Evolutionary conservation across 306 rosid genomes (phyloP).

Genomic region (Pyrus communis): DNA sequence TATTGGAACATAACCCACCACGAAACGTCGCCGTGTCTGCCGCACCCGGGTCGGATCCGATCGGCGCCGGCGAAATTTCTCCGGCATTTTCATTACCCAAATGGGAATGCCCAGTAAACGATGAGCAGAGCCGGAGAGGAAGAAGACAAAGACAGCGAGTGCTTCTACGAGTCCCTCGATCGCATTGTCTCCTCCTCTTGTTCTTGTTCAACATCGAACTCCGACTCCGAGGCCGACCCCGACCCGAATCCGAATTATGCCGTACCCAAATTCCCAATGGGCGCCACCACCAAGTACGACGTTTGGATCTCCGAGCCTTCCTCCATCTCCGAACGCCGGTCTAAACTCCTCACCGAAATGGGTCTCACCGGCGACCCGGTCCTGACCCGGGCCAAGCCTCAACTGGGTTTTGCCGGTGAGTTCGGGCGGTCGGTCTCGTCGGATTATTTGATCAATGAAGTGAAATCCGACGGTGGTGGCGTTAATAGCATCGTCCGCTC

Average conservation of each 20-base stretch:
- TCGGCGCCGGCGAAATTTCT: slow-evolving; percentile 1
- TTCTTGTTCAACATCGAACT: slow-evolving; percentile 80
- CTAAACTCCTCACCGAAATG: slow-evolving; percentile 57
- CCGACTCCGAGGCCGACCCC: slow-evolving; percentile 30
- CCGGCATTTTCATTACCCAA: slow-evolving; percentile 52
- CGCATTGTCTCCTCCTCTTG: slow-evolving; percentile 77
- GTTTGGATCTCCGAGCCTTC: slow-evolving; percentile 93
- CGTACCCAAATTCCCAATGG: slow-evolving; percentile 53
- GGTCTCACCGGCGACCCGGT: slow-evolving; percentile 67
- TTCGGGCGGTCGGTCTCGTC: slow-evolving; percentile 45
- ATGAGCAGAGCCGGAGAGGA: slow-evolving; percentile 61
- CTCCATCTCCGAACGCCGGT: slow-evolving; percentile 84
- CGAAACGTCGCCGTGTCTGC: background rate
- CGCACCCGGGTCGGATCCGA: slow-evolving; percentile 26
- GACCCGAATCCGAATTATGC: slow-evolving; percentile 17
- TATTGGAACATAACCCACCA: background rate
- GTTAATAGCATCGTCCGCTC: slow-evolving; percentile 36
- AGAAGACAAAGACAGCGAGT: slow-evolving; percentile 43
- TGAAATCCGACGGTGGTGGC: slow-evolving; percentile 9
- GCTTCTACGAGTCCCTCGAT: slow-evolving; percentile 88
- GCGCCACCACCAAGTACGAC: slow-evolving; percentile 52
- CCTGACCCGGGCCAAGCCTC: slow-evolving; percentile 35
- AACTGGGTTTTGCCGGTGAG: slow-evolving; percentile 20
- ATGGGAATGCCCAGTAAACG: slow-evolving; percentile 78
- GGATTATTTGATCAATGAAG: slow-evolving; percentile 30